phyloP scores from a whole-genome alignment of 805 yeast genomes.

The Hanseniaspora hatyaiensis region DNA sequence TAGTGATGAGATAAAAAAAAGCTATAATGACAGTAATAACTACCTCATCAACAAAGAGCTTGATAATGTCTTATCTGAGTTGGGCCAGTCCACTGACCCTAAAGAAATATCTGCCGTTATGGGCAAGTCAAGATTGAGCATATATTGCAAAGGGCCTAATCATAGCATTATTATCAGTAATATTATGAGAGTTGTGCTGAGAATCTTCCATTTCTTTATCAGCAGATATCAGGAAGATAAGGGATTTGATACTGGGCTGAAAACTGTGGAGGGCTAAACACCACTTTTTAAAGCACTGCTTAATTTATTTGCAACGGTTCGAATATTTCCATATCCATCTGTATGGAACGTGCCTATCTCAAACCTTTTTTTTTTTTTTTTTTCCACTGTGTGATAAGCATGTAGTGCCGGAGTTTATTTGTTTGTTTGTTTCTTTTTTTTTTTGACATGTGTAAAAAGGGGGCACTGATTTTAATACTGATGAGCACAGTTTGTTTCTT shows the following conservation, averaged over 20 bases:
- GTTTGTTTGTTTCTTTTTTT: too few relatives aligned
- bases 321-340: too few relatives aligned
- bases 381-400: too few relatives aligned
- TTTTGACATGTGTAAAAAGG: too few relatives aligned
- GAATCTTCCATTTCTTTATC: neutral
- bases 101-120: neutral
- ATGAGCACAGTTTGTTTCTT: too few relatives aligned
- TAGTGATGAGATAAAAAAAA: conserved; percentile 8
- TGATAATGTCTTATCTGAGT: neutral
- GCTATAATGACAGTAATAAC: conserved; percentile 1
- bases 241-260: neutral
- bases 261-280: too few relatives aligned
- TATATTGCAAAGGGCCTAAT: conserved; percentile 4
- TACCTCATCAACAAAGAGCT: conserved; percentile 3
- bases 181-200: neutral
- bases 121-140: neutral
- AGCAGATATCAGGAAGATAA: neutral
- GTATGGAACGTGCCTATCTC: too few relatives aligned
- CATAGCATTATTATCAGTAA: conserved; percentile 1
- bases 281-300: too few relatives aligned
- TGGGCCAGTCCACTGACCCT: neutral
- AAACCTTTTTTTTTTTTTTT: too few relatives aligned
- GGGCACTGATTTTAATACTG: too few relatives aligned
- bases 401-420: too few relatives aligned
- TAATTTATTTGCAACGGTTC: too few relatives aligned